A percentile compares a stretch with the other conserved stretches of the same genome.
Evolutionary conservation across 495 filamentous ascomycete species (phyloP).

Genomic region (Saxispiralis lemnorum): DNA sequence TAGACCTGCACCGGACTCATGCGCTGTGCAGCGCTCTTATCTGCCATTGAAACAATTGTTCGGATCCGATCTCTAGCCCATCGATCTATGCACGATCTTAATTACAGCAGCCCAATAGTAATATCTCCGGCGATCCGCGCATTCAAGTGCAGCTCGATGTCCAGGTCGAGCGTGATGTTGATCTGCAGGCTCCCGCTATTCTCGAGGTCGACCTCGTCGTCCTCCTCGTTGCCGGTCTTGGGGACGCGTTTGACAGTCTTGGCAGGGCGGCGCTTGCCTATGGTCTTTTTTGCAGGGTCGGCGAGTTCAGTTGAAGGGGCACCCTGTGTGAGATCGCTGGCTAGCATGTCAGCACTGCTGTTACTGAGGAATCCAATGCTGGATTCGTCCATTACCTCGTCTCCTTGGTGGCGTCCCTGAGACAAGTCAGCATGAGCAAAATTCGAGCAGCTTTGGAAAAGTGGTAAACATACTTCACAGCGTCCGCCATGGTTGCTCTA

Average conservation of each 20-base stretch:
- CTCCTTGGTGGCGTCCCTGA: too few species aligned
- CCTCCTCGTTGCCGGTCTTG: background rate
- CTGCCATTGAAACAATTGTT: too few species aligned
- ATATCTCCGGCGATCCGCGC: conserved; percentile 7
- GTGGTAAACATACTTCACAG: too few species aligned
- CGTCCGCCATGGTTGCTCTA: too few species aligned
- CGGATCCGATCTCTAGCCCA: too few species aligned
- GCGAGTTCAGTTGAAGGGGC: background rate
- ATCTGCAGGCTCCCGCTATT: conserved; percentile 4
- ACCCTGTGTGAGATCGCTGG: background rate
- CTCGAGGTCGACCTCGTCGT: background rate
- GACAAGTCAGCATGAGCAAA: too few species aligned
- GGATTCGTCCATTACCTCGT: too few species aligned
- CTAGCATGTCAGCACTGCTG: too few species aligned
- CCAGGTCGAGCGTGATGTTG: conserved; percentile 5
- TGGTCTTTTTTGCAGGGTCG: background rate
- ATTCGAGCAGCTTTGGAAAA: too few species aligned
- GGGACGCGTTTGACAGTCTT: background rate
- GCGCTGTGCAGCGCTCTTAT: too few species aligned
- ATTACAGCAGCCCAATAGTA: conserved; percentile 7
- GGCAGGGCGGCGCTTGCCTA: background rate
- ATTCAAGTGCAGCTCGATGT: conserved; percentile 7
- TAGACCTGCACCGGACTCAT: too few species aligned
- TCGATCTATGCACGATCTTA: background rate
- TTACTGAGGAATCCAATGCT: too few species aligned